These are phyloP conservation scores for Bauhinia variegata DNA, from an alignment of 306 rosid genomes.

Conservation along the genomic window DNA sequence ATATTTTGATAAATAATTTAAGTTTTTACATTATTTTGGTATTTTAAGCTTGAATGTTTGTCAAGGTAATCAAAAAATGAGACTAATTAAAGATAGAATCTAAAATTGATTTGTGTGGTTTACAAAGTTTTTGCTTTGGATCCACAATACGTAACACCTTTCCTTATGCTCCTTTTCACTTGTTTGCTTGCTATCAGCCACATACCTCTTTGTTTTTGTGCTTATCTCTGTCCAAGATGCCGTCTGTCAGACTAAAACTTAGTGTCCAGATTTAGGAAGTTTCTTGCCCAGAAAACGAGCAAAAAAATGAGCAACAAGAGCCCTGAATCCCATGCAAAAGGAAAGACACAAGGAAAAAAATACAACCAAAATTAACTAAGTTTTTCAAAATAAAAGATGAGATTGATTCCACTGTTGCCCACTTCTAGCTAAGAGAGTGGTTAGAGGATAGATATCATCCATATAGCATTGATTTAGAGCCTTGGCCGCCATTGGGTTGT, in stretches of 20 bases:
- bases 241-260: conserved; percentile 32
- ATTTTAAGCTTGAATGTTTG: no score
- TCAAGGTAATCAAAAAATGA: no score
- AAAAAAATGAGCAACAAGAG: conserved; percentile 30
- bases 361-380: conserved; percentile 40
- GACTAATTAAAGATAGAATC: no score
- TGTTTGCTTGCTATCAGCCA: conserved; percentile 37
- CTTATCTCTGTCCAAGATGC: conserved; percentile 35
- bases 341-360: conserved; percentile 36
- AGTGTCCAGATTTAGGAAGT: conserved; percentile 39
- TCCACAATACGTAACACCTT: conserved; percentile 19
- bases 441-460: conserved; percentile 45
- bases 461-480: conserved; percentile 46
- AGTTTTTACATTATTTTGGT: no score
- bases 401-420: conserved; percentile 46
- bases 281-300: conserved; percentile 44
- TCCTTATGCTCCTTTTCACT: conserved; percentile 15
- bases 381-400: no score
- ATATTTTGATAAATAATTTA: no score
- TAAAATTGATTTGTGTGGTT: neutral
- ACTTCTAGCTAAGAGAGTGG: conserved; percentile 64
- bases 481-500: conserved; percentile 54
- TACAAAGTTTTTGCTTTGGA: conserved; percentile 49
- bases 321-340: conserved; percentile 37
- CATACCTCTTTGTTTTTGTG: conserved; percentile 34